Evolutionary conservation across 768 basidiomycete species (phyloP), one percentile per base, ranked within the genome.

Genomic region (Lactifluus pinguis): DNA sequence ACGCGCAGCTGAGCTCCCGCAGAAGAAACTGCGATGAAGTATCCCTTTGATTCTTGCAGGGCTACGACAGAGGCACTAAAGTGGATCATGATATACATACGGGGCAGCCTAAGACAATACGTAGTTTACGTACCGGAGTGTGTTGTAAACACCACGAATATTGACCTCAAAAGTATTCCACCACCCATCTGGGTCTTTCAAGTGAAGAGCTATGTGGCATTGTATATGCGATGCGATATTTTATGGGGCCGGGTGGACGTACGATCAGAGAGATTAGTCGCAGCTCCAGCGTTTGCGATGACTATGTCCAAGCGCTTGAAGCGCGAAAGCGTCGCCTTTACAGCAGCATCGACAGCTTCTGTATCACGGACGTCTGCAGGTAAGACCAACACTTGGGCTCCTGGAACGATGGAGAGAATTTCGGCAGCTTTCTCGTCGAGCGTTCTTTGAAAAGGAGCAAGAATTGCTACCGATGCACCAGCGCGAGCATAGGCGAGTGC

Each of bases 401-500:
- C 41, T 1, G 63, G 17, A 21, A 57, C 25, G 25, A 25, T 49
- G 3, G 30, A 53, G 3, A 39, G 44, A 25, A 65, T 55, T 9
- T 54, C 57, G 8, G 49, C 57, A 1, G 65, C 68, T 34, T 60
- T 65, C 17, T 54, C 58, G 9, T 69, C 62, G 51, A 69, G 61
- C 10, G 62, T 34, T 5, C 32, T 50, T 32, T 47, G 10, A 2
- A 21, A 55, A 8, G 67, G 62, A 8, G 62, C 62, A 19, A 41
- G 25, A 25, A 25, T 25, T 25, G 25, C 55, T 1, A 68, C 32
- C 6, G 39, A 32, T 41, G 67, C 67, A 13, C 65, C 68, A 25
- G 66, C 59, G 3, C 54, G 32, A 9, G 67, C 66, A 25, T 63
- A 67, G 21, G 61, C 21, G 15, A 55, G 49, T 3, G 66, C 64